These are phyloP conservation scores for Aspergillus homomorphus DNA, from an alignment of 495 filamentous ascomycete species.

Conservation along the genomic window DNA sequence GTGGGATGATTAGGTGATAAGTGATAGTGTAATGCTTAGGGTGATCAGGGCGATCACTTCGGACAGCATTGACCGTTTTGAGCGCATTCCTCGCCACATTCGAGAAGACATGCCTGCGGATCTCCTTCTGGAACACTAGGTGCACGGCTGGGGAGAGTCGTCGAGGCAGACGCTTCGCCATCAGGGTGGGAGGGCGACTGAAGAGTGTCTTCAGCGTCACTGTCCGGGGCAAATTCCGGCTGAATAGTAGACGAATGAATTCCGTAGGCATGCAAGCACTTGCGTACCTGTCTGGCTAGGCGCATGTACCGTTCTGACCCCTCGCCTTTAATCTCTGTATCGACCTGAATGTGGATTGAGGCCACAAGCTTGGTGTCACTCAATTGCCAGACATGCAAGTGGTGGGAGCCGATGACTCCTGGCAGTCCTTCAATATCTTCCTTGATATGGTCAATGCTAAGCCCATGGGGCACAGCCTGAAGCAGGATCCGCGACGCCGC, in stretches of 20 bases:
- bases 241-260: conserved; percentile 99
- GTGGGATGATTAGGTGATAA: not conserved
- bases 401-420: conserved; percentile 85
- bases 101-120: conserved; percentile 68
- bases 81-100: conserved; percentile 81
- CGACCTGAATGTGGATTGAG: conserved; percentile 86
- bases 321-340: conserved; percentile 67
- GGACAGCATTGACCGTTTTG: conserved; percentile 71
- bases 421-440: conserved; percentile 81
- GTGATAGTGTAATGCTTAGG: not conserved
- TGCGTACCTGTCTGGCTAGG: conserved; percentile 71
- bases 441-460: conserved; percentile 86
- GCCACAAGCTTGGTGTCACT: conserved; percentile 91
- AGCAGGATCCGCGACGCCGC: conserved; percentile 92
- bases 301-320: conserved; percentile 83
- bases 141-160: conserved; percentile 39
- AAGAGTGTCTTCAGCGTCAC: conserved; percentile 49
- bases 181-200: conserved; percentile 27
- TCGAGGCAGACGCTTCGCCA: conserved; percentile 22
- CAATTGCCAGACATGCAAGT: conserved; percentile 96
- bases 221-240: conserved; percentile 78
- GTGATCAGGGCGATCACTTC: conserved; percentile 30
- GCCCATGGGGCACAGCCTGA: conserved; percentile 84
- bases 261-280: conserved; percentile 89
- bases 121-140: conserved; percentile 51